Conservation (phyloP, 805 yeast genomes). For the Pichia insulana region DNA sequence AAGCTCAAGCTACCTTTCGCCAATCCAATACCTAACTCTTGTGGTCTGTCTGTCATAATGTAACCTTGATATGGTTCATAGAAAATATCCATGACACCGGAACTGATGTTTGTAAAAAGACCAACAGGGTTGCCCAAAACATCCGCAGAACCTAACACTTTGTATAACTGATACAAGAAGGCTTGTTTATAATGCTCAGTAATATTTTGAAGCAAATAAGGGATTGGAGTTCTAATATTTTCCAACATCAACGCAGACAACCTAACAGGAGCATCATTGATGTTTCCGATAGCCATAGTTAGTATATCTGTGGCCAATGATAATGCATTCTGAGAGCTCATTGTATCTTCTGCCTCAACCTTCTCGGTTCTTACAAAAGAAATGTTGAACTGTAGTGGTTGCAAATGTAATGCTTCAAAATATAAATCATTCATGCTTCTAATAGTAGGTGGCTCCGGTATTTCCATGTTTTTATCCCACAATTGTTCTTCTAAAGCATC, state of each 20-base stretch:
- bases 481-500: slow-evolving; percentile 29
- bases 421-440: slow-evolving; percentile 62
- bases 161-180: slow-evolving; percentile 83
- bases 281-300: slow-evolving; percentile 95
- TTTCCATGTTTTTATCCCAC: slow-evolving; percentile 51
- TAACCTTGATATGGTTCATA: slow-evolving; percentile 97
- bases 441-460: slow-evolving; percentile 61
- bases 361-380: slow-evolving; percentile 89
- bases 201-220: slow-evolving; percentile 59
- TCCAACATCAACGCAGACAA: slow-evolving; percentile 82
- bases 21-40: slow-evolving; percentile 86
- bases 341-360: slow-evolving; percentile 46
- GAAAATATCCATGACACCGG: slow-evolving; percentile 93
- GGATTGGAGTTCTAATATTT: slow-evolving; percentile 80
- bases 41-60: slow-evolving; percentile 89
- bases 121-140: slow-evolving; percentile 97
- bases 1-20: slow-evolving; percentile 96
- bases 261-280: slow-evolving; percentile 92
- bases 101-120: slow-evolving; percentile 80
- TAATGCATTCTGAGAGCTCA: slow-evolving; percentile 52
- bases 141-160: slow-evolving; percentile 92
- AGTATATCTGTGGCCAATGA: slow-evolving; percentile 75
- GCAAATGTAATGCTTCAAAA: slow-evolving; percentile 86
- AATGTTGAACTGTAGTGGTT: slow-evolving; percentile 80
- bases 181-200: slow-evolving; percentile 87